Evolutionary conservation across 1,139 yeast genomes (phyloP).

Genomic region (Arxiozyma slooffiae): DNA sequence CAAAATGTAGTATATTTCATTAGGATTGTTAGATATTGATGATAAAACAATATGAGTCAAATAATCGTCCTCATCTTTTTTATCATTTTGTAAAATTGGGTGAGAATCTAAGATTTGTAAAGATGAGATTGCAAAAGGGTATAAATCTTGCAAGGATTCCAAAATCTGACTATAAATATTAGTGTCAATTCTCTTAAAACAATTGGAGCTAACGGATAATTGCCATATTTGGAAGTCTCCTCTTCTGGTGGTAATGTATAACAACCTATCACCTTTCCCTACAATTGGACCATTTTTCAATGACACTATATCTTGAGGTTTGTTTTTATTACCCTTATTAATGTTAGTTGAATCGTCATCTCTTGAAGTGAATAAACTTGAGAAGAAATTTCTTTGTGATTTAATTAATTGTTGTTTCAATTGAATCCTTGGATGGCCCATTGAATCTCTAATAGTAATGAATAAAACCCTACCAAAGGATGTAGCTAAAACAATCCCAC

Average conservation of each 20-base stretch:
- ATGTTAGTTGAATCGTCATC: not conserved
- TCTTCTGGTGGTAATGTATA: conserved; percentile 33
- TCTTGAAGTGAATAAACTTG: conserved; percentile 15
- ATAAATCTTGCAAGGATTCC: conserved; percentile 35
- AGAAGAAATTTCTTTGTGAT: conserved; percentile 30
- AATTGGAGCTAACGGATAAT: conserved; percentile 38
- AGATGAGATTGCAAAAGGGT: conserved; percentile 35
- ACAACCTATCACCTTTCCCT: conserved; percentile 44
- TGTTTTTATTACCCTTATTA: not conserved
- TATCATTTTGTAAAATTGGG: conserved; percentile 23
- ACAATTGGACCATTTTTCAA: conserved; percentile 47
- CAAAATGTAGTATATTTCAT: conserved; percentile 37
- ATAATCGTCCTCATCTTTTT: conserved; percentile 16
- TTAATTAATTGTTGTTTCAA: conserved; percentile 24
- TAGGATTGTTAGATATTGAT: conserved; percentile 26
- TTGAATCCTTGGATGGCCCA: conserved; percentile 50
- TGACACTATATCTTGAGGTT: conserved; percentile 44
- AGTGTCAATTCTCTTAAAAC: conserved; percentile 32
- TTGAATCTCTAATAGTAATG: conserved; percentile 54
- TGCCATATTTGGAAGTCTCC: conserved; percentile 43
- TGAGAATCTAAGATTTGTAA: conserved; percentile 46
- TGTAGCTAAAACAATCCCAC: conserved; percentile 65
- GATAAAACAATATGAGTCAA: conserved; percentile 45
- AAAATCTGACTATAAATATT: conserved; percentile 32
- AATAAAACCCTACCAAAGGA: conserved; percentile 58